Evolutionary conservation across 2,329 filamentous ascomycete genomes (phyloP).

Genomic region (Beauveria sp.): DNA sequence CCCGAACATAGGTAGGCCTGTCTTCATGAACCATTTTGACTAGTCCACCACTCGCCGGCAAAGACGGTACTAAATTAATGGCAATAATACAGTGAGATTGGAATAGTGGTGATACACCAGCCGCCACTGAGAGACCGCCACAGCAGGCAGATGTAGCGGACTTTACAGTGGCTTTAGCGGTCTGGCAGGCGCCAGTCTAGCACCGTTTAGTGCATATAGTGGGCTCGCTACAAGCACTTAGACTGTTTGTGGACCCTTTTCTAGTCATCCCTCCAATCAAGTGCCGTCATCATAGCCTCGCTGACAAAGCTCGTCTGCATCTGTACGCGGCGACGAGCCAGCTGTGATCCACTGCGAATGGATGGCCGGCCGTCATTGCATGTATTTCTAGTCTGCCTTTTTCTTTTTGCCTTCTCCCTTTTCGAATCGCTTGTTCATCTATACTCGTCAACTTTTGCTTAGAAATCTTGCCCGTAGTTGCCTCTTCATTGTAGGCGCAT

Average conservation of each 20-base stretch:
- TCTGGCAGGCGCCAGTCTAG: not conserved
- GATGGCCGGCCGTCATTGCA: not conserved
- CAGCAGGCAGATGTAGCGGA: not conserved
- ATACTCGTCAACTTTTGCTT: not conserved
- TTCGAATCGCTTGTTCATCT: not conserved
- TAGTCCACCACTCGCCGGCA: too few species aligned
- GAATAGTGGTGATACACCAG: not conserved
- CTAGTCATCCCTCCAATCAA: not conserved
- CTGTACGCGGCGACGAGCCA: not conserved
- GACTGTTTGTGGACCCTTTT: not conserved
- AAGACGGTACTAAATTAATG: too few species aligned
- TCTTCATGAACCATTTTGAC: not conserved
- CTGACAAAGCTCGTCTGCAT: slow-evolving; percentile 7
- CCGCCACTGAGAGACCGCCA: not conserved
- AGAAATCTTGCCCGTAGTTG: not conserved
- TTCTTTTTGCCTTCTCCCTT: not conserved
- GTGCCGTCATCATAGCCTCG: not conserved
- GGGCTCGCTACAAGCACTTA: not conserved
- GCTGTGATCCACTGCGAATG: slow-evolving; percentile 1
- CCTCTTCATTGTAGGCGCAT: not conserved
- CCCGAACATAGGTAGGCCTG: not conserved
- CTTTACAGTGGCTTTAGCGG: not conserved
- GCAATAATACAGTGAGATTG: not conserved
- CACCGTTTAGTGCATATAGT: not conserved
- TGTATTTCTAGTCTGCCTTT: slow-evolving; percentile 1